A percentile compares a stretch with the other conserved stretches of the same genome.
These are phyloP conservation scores for Fraxinus anomala DNA, from an alignment of 257 asterid genomes.

Conservation along the genomic window DNA sequence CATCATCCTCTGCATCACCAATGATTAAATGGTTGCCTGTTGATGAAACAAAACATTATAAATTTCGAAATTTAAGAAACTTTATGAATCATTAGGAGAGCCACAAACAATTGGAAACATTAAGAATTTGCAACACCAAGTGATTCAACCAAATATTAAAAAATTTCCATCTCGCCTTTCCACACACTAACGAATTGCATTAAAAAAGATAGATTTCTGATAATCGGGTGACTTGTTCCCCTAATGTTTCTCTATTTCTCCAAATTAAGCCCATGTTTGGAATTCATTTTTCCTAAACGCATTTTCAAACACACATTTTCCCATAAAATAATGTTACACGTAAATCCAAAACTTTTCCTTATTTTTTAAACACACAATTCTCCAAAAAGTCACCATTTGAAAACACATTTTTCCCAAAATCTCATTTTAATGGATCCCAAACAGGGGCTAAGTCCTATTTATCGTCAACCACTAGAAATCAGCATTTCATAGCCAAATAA, in stretches of 20 bases:
- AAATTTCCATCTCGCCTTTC: background rate
- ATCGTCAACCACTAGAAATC: background rate
- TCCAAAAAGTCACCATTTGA: no score
- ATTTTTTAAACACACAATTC: no score
- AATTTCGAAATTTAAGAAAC: background rate
- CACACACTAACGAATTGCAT: background rate
- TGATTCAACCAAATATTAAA: background rate
- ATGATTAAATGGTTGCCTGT: constrained; percentile 38
- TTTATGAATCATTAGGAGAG: background rate
- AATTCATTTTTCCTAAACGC: no score
- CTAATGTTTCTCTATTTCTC: no score
- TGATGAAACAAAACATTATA: constrained; percentile 12
- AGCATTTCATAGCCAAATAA: background rate
- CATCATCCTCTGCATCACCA: constrained; percentile 60
- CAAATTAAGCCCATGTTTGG: no score
- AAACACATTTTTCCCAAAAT: no score
- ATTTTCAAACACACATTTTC: no score
- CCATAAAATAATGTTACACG: no score
- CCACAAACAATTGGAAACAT: no score
- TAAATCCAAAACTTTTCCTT: no score
- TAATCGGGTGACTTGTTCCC: background rate
- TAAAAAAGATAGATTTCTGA: background rate
- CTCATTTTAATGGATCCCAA: no score
- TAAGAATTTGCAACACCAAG: background rate
- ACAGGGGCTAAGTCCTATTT: background rate